Percentiles rank a stretch among this genome's conserved stretches.
Conservation (phyloP, 192 early-diverging fungal genomes). For the Cetraspora pellucida region DNA sequence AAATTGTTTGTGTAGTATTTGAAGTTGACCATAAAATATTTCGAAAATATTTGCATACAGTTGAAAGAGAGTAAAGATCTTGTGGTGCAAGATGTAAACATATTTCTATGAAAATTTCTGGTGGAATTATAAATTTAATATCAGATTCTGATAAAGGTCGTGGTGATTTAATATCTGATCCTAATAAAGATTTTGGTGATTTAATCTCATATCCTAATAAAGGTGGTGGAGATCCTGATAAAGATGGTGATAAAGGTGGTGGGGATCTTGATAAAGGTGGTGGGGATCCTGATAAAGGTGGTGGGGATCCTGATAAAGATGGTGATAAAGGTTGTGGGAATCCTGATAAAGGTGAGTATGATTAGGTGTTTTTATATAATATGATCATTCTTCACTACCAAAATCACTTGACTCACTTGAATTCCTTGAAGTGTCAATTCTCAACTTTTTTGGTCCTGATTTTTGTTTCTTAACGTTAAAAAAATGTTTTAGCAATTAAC, state of each 20-base stretch:
- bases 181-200: too few species aligned
- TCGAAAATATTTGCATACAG: neutral
- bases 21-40: neutral
- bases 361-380: neutral
- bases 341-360: too few species aligned
- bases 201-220: too few species aligned
- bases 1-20: neutral
- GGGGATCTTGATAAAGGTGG: neutral
- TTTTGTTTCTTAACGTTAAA: neutral
- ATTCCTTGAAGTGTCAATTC: neutral
- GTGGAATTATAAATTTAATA: neutral
- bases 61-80: neutral
- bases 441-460: neutral
- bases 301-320: too few species aligned
- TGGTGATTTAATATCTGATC: too few species aligned
- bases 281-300: too few species aligned
- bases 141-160: neutral
- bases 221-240: neutral
- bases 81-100: slow-evolving; percentile 13
- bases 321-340: too few species aligned
- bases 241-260: neutral
- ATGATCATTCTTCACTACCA: neutral
- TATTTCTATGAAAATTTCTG: slow-evolving; percentile 7
- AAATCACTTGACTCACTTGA: neutral
- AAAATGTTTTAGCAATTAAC: neutral